Conservation (phyloP, 164 flowering plant species). For the Berberis thunbergii region DNA sequence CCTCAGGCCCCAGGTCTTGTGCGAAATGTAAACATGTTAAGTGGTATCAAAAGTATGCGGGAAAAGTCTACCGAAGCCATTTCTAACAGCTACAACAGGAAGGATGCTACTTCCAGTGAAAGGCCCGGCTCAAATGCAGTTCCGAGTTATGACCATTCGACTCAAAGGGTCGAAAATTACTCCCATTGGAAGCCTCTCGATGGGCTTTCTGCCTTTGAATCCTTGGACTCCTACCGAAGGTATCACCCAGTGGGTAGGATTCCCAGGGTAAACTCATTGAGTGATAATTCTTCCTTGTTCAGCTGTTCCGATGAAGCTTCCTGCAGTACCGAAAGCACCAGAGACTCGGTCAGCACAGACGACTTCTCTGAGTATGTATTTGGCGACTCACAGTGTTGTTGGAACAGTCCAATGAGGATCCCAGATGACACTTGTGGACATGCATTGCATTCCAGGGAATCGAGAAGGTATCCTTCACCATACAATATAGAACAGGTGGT, state of each 20-base stretch:
- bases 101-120: slow-evolving; percentile 8
- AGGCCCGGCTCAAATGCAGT: slow-evolving; percentile 7
- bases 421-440: slow-evolving; percentile 10
- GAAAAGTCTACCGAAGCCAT: slow-evolving; percentile 10
- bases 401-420: slow-evolving; percentile 31
- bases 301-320: slow-evolving; percentile 85
- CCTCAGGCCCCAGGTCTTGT: slow-evolving; percentile 63
- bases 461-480: slow-evolving; percentile 7
- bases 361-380: slow-evolving; percentile 51
- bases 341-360: slow-evolving; percentile 62
- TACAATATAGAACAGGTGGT: too few species aligned
- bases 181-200: background rate
- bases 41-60: slow-evolving; percentile 19
- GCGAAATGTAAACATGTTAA: slow-evolving; percentile 24
- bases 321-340: slow-evolving; percentile 67
- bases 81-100: background rate
- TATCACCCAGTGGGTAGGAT: slow-evolving; percentile 14
- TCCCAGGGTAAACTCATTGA: slow-evolving; percentile 50
- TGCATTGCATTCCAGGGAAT: too few species aligned
- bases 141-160: slow-evolving; percentile 1
- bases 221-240: slow-evolving; percentile 18
- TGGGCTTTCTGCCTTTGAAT: slow-evolving; percentile 12
- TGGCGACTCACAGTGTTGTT: background rate
- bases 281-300: slow-evolving; percentile 67
- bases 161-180: slow-evolving; percentile 3